Evolutionary conservation across 2,329 filamentous ascomycete genomes (phyloP).

Genomic region (Hortaea werneckii): DNA sequence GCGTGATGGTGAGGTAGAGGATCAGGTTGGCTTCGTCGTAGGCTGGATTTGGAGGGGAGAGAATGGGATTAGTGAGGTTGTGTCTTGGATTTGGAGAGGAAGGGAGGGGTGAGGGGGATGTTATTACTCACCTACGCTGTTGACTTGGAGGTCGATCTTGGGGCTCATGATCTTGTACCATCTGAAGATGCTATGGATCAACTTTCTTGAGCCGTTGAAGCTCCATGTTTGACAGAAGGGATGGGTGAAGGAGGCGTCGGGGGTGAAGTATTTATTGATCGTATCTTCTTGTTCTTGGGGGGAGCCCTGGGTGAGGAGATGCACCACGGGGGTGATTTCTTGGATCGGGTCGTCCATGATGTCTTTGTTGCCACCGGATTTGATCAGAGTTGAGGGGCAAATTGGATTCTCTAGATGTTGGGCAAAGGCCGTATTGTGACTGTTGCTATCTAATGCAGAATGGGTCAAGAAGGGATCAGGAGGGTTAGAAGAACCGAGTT

Average conservation of each 20-base stretch:
- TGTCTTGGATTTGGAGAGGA: not conserved
- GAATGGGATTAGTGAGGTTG: not conserved
- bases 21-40: conserved; percentile 55
- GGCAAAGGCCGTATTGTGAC: too few relatives aligned
- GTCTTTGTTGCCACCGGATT: not conserved
- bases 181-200: conserved; percentile 61
- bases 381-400: not conserved
- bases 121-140: conserved; percentile 41
- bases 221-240: conserved; percentile 62
- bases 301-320: conserved; percentile 55
- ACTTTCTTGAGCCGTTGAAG: conserved; percentile 52
- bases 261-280: conserved; percentile 63
- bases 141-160: conserved; percentile 55
- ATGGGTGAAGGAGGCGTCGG: conserved; percentile 63
- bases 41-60: conserved; percentile 37
- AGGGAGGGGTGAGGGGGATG: not conserved
- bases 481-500: too few relatives aligned
- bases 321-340: conserved; percentile 59
- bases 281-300: conserved; percentile 55
- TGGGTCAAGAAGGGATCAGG: too few relatives aligned
- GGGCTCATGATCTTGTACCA: conserved; percentile 83
- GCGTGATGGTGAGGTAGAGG: conserved; percentile 65
- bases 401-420: not conserved
- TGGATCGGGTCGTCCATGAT: conserved; percentile 30
- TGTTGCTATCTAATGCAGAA: too few relatives aligned